Base-by-base conservation (phyloP, 148 eudicot species). In the Diospyros lotus region DNA sequence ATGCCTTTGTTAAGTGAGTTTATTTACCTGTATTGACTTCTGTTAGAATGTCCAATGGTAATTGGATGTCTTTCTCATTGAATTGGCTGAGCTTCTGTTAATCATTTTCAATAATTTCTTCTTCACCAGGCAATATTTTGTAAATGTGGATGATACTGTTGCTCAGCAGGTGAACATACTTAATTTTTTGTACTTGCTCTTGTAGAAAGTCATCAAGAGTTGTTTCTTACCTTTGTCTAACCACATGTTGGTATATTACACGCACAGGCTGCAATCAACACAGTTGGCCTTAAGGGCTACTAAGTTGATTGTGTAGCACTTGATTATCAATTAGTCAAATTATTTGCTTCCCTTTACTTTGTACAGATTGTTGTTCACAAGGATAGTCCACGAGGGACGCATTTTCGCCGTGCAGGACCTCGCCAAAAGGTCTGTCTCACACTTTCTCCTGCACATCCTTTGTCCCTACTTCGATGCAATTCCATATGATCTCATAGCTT, bases 381-480 rank as follows among this genome's bases (percentile, higher is more conserved):
- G 6, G 42, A n/a, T 58, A 58, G 72, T 66, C 71, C 77, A 75
- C 55, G 77, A 75, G 77, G 77, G n/a, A 75, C 42, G 55, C 69
- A 75, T 75, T 67, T 75, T 67, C 58, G 72, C 40, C 72, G 66
- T 28, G 72, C 72, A 56, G 78, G 78, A 75, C 72, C 78, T 18
- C 64, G 72, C n/a, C 66, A 75, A 67, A 55, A 67, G 72, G 78
- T 75, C 46, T 62, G 28, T 55, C 48, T 58, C 8, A n/a, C 45
- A 53, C 62, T 55, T 54, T 66, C 50, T 45, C 59, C 10, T 15
- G 6, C 8, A 64, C 15, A 42, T 42, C 66, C 38, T 69, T 70
- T 70, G 18, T 64, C 14, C 43, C 45, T 17, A 4, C 53, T 66
- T 43, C 9, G 55, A 9, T 44, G 42, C 62, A 40, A 54, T 65